phyloP scores from a whole-genome alignment of 345 rosid species.

The Citrus reticulata region DNA sequence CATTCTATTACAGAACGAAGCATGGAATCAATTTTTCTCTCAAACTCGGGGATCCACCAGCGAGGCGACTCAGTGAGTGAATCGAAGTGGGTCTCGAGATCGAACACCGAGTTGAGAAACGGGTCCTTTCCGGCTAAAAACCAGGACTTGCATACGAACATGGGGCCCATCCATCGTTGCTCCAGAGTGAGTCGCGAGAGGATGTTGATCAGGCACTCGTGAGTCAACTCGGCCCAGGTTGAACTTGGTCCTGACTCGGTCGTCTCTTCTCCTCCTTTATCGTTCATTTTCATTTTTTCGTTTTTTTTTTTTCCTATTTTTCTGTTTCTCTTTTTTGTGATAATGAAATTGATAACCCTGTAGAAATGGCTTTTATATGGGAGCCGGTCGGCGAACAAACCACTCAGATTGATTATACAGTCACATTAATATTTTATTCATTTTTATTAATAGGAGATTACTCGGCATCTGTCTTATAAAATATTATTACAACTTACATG shows the following conservation, averaged over 20 bases:
- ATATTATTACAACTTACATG: too few species aligned
- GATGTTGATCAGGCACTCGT: conserved; percentile 66
- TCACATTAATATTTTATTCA: too few species aligned
- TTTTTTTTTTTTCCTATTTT: neutral
- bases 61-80: conserved; percentile 42
- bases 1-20: conserved; percentile 58
- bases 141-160: conserved; percentile 79
- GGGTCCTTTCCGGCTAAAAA: conserved; percentile 60
- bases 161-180: conserved; percentile 77
- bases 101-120: conserved; percentile 57
- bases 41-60: conserved; percentile 73
- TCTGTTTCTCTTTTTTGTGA: neutral
- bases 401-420: neutral
- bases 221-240: conserved; percentile 77
- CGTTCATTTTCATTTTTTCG: neutral
- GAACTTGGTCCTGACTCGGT: conserved; percentile 21
- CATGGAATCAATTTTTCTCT: conserved; percentile 62
- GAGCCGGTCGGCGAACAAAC: neutral
- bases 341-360: neutral
- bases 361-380: neutral
- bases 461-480: too few species aligned
- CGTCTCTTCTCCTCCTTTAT: neutral
- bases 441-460: too few species aligned
- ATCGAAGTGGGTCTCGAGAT: conserved; percentile 60
- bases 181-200: conserved; percentile 58